Evolutionary conservation across 345 rosid species (phyloP).

Genomic region (Eucalyptus brandiana): DNA sequence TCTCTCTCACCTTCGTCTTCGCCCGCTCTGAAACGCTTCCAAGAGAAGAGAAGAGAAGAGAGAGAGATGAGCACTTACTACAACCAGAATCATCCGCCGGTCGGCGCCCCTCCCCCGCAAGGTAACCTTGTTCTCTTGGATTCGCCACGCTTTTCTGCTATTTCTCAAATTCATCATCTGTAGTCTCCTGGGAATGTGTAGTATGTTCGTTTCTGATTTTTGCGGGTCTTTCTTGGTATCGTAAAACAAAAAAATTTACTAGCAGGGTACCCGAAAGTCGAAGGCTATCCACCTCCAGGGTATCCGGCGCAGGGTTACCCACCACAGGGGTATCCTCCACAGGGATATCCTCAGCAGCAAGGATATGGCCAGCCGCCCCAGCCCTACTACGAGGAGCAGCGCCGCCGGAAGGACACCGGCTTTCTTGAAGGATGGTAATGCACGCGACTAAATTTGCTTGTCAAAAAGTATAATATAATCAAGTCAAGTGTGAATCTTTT

Average conservation of each 20-base stretch:
- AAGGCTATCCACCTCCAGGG: conserved; percentile 33
- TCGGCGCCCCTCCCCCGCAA: conserved; percentile 61
- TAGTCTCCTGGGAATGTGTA: not conserved
- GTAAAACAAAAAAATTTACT: not conserved
- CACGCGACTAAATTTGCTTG: not conserved
- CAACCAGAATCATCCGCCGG: conserved; percentile 45
- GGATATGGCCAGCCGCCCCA: conserved; percentile 1
- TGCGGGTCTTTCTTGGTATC: no score
- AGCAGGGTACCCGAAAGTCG: not conserved
- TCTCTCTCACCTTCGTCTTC: not conserved
- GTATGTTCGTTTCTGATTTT: not conserved
- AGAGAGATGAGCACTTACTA: conserved; percentile 26
- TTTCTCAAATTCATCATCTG: not conserved
- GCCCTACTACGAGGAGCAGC: conserved; percentile 21
- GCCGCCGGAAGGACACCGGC: conserved; percentile 18
- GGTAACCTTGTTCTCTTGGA: conserved; percentile 10
- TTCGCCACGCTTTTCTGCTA: not conserved
- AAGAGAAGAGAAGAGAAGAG: not conserved
- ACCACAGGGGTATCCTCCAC: conserved; percentile 25
- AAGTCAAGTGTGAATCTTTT: not conserved
- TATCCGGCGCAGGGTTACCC: conserved; percentile 25
- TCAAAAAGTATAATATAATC: not conserved
- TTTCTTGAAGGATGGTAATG: conserved; percentile 58
- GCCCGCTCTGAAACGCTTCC: not conserved
- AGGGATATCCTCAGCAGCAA: conserved; percentile 13